Conservation (phyloP, 106 monocot genomes). For the Xerophyta viscosa region DNA sequence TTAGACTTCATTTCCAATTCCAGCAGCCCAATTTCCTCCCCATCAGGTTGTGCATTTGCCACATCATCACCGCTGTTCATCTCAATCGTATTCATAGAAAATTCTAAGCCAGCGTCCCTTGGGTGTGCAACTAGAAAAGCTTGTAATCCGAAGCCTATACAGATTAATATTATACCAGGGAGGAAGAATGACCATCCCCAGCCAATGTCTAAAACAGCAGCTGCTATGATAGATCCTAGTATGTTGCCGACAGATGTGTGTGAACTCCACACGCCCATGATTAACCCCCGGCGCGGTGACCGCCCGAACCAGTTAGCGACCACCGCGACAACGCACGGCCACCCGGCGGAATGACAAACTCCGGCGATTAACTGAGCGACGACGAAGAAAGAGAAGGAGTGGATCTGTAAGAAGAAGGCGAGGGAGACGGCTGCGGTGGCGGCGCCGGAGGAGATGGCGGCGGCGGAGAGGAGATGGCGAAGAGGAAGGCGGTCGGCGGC, state of each 20-base stretch:
- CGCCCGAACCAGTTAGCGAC: conserved; percentile 88
- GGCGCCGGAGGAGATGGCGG: conserved; percentile 45
- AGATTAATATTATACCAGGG: conserved; percentile 40
- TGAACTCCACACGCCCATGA: conserved; percentile 97
- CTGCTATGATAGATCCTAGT: conserved; percentile 70
- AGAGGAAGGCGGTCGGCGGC: conserved; percentile 64
- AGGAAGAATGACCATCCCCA: conserved; percentile 93
- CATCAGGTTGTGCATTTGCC: conserved; percentile 1
- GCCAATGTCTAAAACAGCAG: conserved; percentile 70
- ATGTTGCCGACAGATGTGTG: conserved; percentile 87
- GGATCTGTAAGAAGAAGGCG: conserved; percentile 49
- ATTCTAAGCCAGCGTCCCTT: conserved; percentile 29
- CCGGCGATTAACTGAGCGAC: conserved; percentile 52
- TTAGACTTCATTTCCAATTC: background rate
- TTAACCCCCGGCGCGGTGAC: conserved; percentile 44
- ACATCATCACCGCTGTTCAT: conserved; percentile 7
- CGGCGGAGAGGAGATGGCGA: conserved; percentile 50
- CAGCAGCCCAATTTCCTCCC: conserved; percentile 14
- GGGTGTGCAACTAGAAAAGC: conserved; percentile 59
- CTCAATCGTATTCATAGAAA: conserved; percentile 26
- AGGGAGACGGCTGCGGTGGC: conserved; percentile 40
- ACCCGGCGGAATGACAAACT: conserved; percentile 64
- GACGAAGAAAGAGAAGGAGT: conserved; percentile 47
- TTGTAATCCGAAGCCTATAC: conserved; percentile 32
- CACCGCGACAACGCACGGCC: conserved; percentile 90